Base-by-base conservation (phyloP, 2,329 filamentous ascomycete genomes). In the Ascochyta clinopodiicola region DNA sequence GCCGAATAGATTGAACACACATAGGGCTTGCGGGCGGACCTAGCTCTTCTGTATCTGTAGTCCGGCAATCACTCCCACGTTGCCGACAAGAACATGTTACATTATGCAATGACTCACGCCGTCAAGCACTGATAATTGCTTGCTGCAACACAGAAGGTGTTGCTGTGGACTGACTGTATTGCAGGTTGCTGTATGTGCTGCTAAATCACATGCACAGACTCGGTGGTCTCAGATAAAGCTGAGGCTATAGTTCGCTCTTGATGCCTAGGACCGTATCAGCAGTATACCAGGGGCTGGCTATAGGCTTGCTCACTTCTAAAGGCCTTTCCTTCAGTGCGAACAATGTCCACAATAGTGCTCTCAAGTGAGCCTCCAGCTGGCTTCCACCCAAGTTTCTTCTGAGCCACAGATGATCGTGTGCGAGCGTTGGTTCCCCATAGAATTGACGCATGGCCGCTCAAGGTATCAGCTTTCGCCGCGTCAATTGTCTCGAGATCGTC, bases 381-480 rank as follows among this genome's bases (percentile, higher is more conserved):
- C 8, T 50, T 51, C 61, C 61, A 63, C 6, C 38, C 46, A 6
- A 63, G 53, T 5, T 55, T 47, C 31, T 56, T 37, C 22, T 45
- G 40, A 5, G 51, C 61, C n/a, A 48, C 62, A 3, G 59, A 58
- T 21, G 61, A 57, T 40, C 39, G 51, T 29, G 48, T 49, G 6
- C 60, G 47, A 7, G 60, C 60, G 42, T 65, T 65, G 0, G 62
- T 65, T 8, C 62, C 62, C 62, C 60, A 65, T 10, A 65, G 35
- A 24, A 65, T 49, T 2, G 62, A 61, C 25, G 56, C 60, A 17
- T 65, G 60, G 3, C 44, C 51, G 19, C 51, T 59, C n/a, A 65
- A 31, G 3, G 46, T 44, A 25, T 65, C 59, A 9, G 59, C 62
- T 46, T 60, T 53, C n/a, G 52, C 37, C n/a, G 59, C 60, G 27